Evolutionary conservation across 306 rosid genomes (phyloP), one percentile per base, ranked within the genome.

Genomic region (Urtica urens): DNA sequence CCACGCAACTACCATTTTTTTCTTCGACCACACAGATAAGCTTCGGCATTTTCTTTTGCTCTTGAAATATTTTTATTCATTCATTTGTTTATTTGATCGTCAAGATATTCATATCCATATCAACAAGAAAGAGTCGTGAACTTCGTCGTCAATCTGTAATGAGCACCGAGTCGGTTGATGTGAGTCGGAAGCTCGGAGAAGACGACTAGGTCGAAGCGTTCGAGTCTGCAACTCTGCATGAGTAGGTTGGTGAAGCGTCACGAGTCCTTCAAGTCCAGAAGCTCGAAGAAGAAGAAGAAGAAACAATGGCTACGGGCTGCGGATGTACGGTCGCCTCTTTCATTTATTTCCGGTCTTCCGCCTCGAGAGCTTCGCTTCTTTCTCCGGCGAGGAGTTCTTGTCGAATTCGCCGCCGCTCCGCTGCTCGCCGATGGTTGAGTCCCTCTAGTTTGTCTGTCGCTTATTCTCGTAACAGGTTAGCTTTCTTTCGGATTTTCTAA

Each of bases 141-240:
- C n/a, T n/a, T n/a, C n/a, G n/a, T n/a, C n/a, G n/a, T n/a, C 14
- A 13, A 5, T 40, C 37, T 19, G 53, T 37, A 49, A 67, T 54
- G 49, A 54, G 44, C 42, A 15, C 18, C 38, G 58, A 39, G 18
- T 49, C 23, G 46, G 9, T 14, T 13, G 34, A 26, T 2, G 25
- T 38, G 49, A 24, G 58, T 60, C 52, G 43, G 58, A 48, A 18
- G 45, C 22, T 43, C 56, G 50, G 35, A 14, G 22, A 30, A 13
- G 48, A 13, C 25, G 6, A 26, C 21, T 13, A 22, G 40, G 26
- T 45, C 59, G 23, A 59, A 17, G 46, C 23, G 3, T 49, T 67
- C 46, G 82, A n/a, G 53, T 13, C n/a, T 35, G 33, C 33, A 28
- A n/a, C n/a, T n/a, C 86, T 84, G 99, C 87, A 84, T 81, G 99